These are phyloP conservation scores for Solanum chmielewskii DNA, from an alignment of 257 asterid genomes.

Conservation along the genomic window DNA sequence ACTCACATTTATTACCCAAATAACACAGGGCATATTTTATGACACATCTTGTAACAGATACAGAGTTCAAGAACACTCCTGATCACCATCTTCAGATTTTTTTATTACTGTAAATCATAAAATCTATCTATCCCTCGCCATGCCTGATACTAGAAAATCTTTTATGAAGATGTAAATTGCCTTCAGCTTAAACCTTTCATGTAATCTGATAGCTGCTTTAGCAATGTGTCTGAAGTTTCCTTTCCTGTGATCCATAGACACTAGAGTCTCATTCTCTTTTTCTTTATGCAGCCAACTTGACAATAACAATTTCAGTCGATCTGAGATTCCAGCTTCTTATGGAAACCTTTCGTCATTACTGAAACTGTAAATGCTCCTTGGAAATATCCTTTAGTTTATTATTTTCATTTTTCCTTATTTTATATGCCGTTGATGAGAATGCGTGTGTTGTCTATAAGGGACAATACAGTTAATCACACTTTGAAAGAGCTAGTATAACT, in stretches of 20 bases:
- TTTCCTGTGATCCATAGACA: neutral
- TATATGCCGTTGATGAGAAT: neutral
- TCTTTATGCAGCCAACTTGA: conserved; percentile 30
- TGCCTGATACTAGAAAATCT: neutral
- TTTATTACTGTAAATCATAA: neutral
- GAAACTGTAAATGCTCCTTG: conserved; percentile 21
- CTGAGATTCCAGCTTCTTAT: conserved; percentile 31
- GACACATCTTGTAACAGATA: neutral
- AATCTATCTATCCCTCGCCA: neutral
- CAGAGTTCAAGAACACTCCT: neutral
- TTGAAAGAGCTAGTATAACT: neutral
- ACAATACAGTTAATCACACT: neutral
- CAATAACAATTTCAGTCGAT: conserved; percentile 33
- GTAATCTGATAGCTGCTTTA: neutral
- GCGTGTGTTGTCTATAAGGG: neutral
- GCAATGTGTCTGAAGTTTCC: neutral
- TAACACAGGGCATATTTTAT: neutral
- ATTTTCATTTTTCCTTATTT: neutral
- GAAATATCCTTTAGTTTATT: neutral
- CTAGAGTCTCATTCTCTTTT: neutral
- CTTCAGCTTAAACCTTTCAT: neutral
- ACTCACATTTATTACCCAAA: neutral
- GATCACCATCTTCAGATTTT: neutral
- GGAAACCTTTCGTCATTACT: conserved; percentile 19
- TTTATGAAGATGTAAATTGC: neutral